Base-by-base conservation (phyloP, 73 alveolate species). In the Halteria grandinella region DNA sequence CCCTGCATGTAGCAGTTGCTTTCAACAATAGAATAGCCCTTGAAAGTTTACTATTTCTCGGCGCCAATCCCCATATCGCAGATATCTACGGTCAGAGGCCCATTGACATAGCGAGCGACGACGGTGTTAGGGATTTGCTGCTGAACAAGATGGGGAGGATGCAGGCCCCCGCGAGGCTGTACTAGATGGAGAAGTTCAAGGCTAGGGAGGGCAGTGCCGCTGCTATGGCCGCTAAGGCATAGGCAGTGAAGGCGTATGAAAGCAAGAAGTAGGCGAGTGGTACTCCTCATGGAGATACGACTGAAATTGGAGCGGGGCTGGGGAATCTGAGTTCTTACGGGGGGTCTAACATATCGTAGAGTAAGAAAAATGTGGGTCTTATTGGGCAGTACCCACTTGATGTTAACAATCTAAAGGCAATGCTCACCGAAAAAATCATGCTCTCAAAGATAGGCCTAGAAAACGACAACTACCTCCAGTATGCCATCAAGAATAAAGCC, bases 1-100 rank as follows among this genome's bases (percentile, higher is more conserved):
- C 88, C 25, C 63, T 77, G 17, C 88, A 77, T 49, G 41, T 62
- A 39, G 88, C 88, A n/a, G 62, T 48, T 12, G 76, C 66, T 10
- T 32, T 47, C 14, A 69, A 52, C 27, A 43, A 47, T 54, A 40
- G 41, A 28, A 33, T 62, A n/a, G 69, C 69, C 39, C 74, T 77
- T 4, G 74, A 60, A 21, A 49, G 81, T 1, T 37, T 60, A 17
- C 47, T 77, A 7, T 77, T 62, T 33, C 52, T 77, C 6, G 33
- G 39, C 33, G 88, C 78, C 10, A 54, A 77, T 25, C 77, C 88
- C 1, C 43, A 25, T 1, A 62, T 62, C 4, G 88, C 59, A 49
- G 88, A 77, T 33, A 33, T 24, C 18, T 77, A 36, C 49, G 79
- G 81, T 15, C 44, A 73, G 57, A 51, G 85, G 50, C 85, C 85